Conservation (phyloP, 2,329 filamentous ascomycete genomes). For the Diplocarpon rosae region DNA sequence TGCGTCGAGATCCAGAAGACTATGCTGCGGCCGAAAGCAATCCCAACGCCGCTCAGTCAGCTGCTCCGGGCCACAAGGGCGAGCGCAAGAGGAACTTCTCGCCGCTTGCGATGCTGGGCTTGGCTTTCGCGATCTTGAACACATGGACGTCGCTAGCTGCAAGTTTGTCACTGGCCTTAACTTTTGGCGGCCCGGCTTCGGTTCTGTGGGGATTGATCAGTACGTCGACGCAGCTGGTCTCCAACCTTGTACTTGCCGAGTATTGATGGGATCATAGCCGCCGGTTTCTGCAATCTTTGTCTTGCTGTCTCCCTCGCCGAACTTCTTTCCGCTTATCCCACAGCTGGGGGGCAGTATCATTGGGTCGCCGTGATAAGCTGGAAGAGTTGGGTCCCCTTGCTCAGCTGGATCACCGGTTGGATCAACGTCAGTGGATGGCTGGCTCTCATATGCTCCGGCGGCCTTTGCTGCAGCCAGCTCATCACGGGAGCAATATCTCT, state of each 20-base stretch:
- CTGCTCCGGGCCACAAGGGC: too few relatives aligned
- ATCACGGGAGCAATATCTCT: too few relatives aligned
- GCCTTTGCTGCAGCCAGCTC: slow-evolving; percentile 35
- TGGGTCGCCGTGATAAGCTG: slow-evolving; percentile 48
- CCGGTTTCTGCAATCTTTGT: slow-evolving; percentile 40
- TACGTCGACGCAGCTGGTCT: too few relatives aligned
- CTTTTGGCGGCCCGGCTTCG: too few relatives aligned
- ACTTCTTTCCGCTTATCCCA: slow-evolving; percentile 43
- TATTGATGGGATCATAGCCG: slow-evolving; percentile 39
- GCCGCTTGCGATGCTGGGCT: slow-evolving; percentile 45
- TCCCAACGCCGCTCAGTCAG: too few relatives aligned
- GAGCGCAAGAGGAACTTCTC: slow-evolving; percentile 29
- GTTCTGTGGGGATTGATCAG: too few relatives aligned
- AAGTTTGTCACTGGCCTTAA: slow-evolving; percentile 7
- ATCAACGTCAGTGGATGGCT: slow-evolving; percentile 35
- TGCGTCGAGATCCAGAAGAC: too few relatives aligned
- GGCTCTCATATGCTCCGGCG: slow-evolving; percentile 39
- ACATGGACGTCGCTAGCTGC: slow-evolving; percentile 44
- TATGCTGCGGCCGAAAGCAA: too few relatives aligned
- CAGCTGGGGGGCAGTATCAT: slow-evolving; percentile 45
- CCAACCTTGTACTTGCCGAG: slow-evolving; percentile 40
- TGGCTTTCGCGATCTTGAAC: slow-evolving; percentile 47
- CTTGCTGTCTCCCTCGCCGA: slow-evolving; percentile 41
- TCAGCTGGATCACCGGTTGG: slow-evolving; percentile 37
- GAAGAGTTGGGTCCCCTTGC: slow-evolving; percentile 30